Conservation (phyloP, 768 basidiomycete genomes). For the Psilocybe azurescens region DNA sequence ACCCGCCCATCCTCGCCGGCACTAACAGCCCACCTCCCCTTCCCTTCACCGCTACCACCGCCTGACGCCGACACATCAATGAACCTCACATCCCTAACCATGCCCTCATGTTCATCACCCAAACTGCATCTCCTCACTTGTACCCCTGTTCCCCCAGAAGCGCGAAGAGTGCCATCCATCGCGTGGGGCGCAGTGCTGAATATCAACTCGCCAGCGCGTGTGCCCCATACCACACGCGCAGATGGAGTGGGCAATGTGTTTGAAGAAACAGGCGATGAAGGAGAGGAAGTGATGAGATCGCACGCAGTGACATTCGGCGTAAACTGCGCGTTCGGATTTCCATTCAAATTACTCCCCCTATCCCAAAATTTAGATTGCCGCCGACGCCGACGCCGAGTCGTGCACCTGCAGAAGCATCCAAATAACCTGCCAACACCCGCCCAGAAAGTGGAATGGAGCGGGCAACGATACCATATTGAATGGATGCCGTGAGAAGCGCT, state of each 20-base stretch:
- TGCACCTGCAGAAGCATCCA: conserved; percentile 67
- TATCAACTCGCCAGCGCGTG: conserved; percentile 67
- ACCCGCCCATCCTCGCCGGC: conserved; percentile 67
- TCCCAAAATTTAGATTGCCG: background rate
- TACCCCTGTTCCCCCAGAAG: conserved; percentile 32
- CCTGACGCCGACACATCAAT: conserved; percentile 27
- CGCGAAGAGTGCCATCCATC: conserved; percentile 44
- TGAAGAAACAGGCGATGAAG: conserved; percentile 43
- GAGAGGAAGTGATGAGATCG: conserved; percentile 35
- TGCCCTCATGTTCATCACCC: conserved; percentile 68
- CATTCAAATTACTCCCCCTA: conserved; percentile 37
- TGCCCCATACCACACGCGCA: conserved; percentile 78
- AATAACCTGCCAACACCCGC: conserved; percentile 69
- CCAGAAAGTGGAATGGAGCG: conserved; percentile 76
- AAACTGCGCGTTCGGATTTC: conserved; percentile 80
- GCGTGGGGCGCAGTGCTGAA: conserved; percentile 60
- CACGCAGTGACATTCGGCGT: conserved; percentile 69
- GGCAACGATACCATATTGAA: conserved; percentile 72
- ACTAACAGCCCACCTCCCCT: conserved; percentile 44
- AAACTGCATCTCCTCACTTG: conserved; percentile 53
- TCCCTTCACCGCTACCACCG: background rate
- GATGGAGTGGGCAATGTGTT: conserved; percentile 34
- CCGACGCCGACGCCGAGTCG: conserved; percentile 42
- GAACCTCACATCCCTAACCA: conserved; percentile 62
- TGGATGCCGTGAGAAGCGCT: conserved; percentile 64